phyloP scores from a whole-genome alignment of 805 yeast species.

The Kazachstania bromeliacearum region DNA sequence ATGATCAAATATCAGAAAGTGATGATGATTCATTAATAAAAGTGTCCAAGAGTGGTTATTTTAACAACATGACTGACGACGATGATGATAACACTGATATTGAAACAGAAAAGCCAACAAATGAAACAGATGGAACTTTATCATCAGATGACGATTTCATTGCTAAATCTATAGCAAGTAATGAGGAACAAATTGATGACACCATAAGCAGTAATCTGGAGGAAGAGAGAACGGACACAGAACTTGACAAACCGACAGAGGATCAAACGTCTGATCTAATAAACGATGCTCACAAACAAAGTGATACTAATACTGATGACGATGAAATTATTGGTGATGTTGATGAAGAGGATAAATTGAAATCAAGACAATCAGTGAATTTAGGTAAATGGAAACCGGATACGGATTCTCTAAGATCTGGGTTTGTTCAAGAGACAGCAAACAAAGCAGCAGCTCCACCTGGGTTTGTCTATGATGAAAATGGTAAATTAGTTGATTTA shows the following conservation, averaged over 20 bases:
- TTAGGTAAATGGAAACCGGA: constrained; percentile 45
- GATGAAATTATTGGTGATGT: neutral
- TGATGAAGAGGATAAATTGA: neutral
- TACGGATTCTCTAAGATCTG: constrained; percentile 32
- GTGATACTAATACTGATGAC: neutral
- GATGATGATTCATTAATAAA: constrained; percentile 3
- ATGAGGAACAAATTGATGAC: neutral
- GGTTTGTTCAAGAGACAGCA: constrained; percentile 34
- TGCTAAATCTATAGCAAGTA: too few relatives aligned
- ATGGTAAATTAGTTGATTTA: constrained; percentile 26
- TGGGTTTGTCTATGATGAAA: constrained; percentile 29
- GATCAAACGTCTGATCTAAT: neutral
- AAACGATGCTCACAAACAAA: neutral
- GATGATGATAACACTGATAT: constrained; percentile 5
- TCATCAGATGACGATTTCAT: too few relatives aligned
- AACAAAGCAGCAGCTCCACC: constrained; percentile 21
- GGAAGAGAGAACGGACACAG: neutral
- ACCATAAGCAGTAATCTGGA: neutral
- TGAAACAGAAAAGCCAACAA: constrained; percentile 3
- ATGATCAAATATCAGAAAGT: too few relatives aligned
- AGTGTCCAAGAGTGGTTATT: constrained; percentile 22
- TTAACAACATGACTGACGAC: constrained; percentile 15
- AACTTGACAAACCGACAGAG: constrained; percentile 8
- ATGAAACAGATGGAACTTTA: neutral
- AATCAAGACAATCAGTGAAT: constrained; percentile 10